Conservation (phyloP, 2,329 filamentous ascomycete genomes). For the Colletotrichum tropicale region DNA sequence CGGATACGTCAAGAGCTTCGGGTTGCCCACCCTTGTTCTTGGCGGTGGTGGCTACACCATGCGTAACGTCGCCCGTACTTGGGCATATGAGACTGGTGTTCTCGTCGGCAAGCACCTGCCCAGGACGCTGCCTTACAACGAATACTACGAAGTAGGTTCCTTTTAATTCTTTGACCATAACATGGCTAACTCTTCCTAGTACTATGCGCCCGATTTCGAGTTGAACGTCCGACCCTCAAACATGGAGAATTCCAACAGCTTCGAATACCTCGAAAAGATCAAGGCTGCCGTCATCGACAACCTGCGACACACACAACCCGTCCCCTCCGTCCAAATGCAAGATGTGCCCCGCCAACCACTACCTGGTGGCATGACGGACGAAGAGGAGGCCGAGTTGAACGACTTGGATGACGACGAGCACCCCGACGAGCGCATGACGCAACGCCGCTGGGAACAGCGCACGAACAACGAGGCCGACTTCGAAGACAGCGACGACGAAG, state of each 20-base stretch:
- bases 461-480: conserved; percentile 80
- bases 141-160: conserved; percentile 80
- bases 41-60: conserved; percentile 97
- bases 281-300: conserved; percentile 85
- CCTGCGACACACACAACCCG: conserved; percentile 81
- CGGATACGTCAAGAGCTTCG: conserved; percentile 85
- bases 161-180: neutral
- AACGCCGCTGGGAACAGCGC: conserved; percentile 82
- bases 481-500: conserved; percentile 89
- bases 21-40: conserved; percentile 86
- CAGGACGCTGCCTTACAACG: conserved; percentile 88
- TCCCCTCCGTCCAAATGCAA: conserved; percentile 90
- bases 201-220: conserved; percentile 90
- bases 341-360: conserved; percentile 70
- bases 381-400: conserved; percentile 69
- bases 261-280: conserved; percentile 81
- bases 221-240: conserved; percentile 88
- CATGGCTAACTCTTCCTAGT: conserved; percentile 57
- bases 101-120: conserved; percentile 84
- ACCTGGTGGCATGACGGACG: conserved; percentile 63
- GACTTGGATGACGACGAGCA: conserved; percentile 85
- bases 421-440: conserved; percentile 80
- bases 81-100: conserved; percentile 94
- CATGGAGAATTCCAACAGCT: conserved; percentile 89
- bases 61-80: conserved; percentile 94